These are phyloP conservation scores for Cladophialophora psammophila DNA, from an alignment of 2,329 filamentous ascomycete species.

Conservation along the genomic window DNA sequence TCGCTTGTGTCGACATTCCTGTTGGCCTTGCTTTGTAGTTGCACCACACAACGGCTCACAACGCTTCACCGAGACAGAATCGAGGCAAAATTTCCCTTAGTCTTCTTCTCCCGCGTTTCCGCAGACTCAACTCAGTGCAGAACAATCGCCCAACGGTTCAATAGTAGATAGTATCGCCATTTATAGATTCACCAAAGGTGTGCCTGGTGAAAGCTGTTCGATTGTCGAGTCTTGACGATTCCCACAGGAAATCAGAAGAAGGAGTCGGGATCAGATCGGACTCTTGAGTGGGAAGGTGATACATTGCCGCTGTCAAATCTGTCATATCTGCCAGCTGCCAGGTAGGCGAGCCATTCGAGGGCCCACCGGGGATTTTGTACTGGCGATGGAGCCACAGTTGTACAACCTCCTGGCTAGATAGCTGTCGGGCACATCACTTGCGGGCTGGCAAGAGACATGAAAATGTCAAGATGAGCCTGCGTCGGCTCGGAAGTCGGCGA, in stretches of 20 bases:
- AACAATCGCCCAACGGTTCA: not conserved
- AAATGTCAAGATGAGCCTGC: not conserved
- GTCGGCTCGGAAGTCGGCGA: constrained; percentile 16
- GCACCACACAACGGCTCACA: constrained; percentile 31
- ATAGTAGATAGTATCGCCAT: not conserved
- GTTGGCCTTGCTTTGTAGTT: constrained; percentile 16
- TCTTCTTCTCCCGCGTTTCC: not conserved
- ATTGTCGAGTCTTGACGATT: not conserved
- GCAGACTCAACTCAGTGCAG: not conserved
- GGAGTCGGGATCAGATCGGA: not conserved
- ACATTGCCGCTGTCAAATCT: constrained; percentile 40
- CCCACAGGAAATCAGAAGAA: not conserved
- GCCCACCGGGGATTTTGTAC: constrained; percentile 24
- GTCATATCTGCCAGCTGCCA: constrained; percentile 39
- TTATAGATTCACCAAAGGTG: not conserved
- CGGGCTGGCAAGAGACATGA: not conserved
- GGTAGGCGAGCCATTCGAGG: constrained; percentile 20
- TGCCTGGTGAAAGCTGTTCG: not conserved
- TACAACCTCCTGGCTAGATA: constrained; percentile 15
- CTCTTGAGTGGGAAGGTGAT: constrained; percentile 14
- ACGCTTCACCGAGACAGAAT: constrained; percentile 21
- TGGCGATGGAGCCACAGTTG: constrained; percentile 21
- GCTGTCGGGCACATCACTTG: constrained; percentile 4
- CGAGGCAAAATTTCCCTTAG: constrained; percentile 18
- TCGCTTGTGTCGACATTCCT: constrained; percentile 3